Base-by-base conservation (phyloP, 192 early-diverging fungal species). In the Backusella macrospora region DNA sequence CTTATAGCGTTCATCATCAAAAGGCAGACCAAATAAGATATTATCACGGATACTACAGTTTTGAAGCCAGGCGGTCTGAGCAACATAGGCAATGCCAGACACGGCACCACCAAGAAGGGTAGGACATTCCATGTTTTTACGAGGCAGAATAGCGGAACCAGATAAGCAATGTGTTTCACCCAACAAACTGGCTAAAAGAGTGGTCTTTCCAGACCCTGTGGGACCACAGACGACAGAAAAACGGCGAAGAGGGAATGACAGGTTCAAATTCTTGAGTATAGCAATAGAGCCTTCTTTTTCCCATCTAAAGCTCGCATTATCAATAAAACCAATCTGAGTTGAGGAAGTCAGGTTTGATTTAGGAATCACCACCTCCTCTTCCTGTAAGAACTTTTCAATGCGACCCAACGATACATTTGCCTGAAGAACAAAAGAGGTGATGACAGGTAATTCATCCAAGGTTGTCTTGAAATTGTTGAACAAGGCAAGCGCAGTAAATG, bases 161-260 rank as follows among this genome's bases (percentile, higher is more conserved):
- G 78, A 72, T 9, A 81, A 62, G 29, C 82, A 80, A 12, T 83
- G 81, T 72, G 96, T 92, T 81, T 97, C 96, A 40, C 95, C 95
- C 4, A 97, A 82, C 39, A 97, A 83, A 49, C 95, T 92, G 15
- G 90, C 70, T 12, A 96, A 78, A 46, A 99, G 73, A 2, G 90
- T 90, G 3, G 92, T 90, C 78, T 99, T 99, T 44, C 97, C 97
- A 9, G 89, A 84, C 0, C 95, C 97, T 6, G 96, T 97, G 8
- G 93, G 84, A 3, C 97, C 97, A 34, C 88, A 88, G 21, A 97
- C 78, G 13, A 96, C 82, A 34, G 91, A 91, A 4, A 96, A 83
- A 44, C 90, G 87, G 38, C 86, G 86, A 4, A 76, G 48, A 2
- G 92, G 90, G 76, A 98, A 92, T 5, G 75, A 77, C 44, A 93